phyloP scores from a whole-genome alignment of 352 stramenopile genomes.

The Globisporangium polare region DNA sequence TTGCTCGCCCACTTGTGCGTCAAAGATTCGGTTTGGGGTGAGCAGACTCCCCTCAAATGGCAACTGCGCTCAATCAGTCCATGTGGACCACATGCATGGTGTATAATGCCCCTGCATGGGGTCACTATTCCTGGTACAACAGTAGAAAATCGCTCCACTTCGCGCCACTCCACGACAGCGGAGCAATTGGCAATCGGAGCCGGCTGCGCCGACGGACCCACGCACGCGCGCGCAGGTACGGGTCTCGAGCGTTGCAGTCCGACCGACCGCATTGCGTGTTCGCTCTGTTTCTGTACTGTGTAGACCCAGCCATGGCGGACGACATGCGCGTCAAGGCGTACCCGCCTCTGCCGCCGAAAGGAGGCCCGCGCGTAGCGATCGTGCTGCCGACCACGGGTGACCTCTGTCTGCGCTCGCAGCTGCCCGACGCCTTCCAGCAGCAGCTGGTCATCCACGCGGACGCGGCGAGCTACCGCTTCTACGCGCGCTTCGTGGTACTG shows the following conservation, averaged over 20 bases:
- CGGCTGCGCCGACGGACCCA: too few species aligned
- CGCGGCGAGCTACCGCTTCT: slow-evolving; percentile 35
- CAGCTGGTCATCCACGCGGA: slow-evolving; percentile 53
- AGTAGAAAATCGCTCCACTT: background rate
- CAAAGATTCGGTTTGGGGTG: too few species aligned
- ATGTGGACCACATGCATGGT: background rate
- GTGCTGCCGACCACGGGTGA: slow-evolving; percentile 56
- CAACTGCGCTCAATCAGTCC: background rate
- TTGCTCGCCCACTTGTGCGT: too few species aligned
- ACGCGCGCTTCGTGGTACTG: slow-evolving; percentile 50
- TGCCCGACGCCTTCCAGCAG: slow-evolving; percentile 41
- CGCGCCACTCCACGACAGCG: background rate
- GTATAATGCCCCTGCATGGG: background rate
- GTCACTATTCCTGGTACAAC: background rate
- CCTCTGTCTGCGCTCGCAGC: slow-evolving; percentile 45
- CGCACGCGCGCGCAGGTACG: background rate
- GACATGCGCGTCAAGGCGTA: slow-evolving; percentile 66
- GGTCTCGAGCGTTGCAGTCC: background rate
- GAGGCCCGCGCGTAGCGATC: slow-evolving; percentile 30
- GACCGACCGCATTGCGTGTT: background rate
- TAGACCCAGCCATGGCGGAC: slow-evolving; percentile 16
- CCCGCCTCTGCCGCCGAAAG: slow-evolving; percentile 42
- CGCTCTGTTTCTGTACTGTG: background rate
- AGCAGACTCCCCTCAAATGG: too few species aligned
- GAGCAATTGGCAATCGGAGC: slow-evolving; percentile 1